Percentiles rank a stretch among this genome's conserved stretches.
Evolutionary conservation across 176 grass and related monocot genomes (phyloP).

Genomic region (Saccharum spontaneum): DNA sequence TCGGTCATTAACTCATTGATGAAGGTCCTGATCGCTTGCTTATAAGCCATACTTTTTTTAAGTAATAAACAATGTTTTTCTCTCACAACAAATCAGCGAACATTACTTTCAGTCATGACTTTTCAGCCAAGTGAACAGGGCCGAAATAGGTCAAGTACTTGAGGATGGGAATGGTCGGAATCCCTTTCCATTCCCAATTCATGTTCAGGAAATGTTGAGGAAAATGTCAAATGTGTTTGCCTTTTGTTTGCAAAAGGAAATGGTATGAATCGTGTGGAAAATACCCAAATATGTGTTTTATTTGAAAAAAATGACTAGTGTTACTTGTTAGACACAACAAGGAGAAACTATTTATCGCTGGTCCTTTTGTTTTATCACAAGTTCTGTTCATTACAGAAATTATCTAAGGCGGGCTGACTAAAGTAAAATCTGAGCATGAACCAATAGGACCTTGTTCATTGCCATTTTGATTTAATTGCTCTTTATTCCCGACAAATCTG

Average conservation of each 20-base stretch:
- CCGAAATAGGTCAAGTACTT: not conserved
- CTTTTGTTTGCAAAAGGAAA: not conserved
- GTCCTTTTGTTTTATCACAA: not conserved
- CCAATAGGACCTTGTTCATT: not conserved
- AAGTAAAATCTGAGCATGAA: not conserved
- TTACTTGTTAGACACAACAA: conserved; percentile 13
- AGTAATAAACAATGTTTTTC: too few relatives aligned
- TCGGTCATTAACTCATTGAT: not conserved
- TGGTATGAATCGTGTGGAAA: not conserved
- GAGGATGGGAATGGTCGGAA: not conserved
- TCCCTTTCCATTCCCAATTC: not conserved
- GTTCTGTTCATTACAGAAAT: not conserved
- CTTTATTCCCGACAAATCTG: not conserved
- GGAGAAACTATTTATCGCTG: not conserved
- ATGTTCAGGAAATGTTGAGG: not conserved
- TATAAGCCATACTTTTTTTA: too few relatives aligned
- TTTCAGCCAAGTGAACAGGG: too few relatives aligned
- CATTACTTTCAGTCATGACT: too few relatives aligned
- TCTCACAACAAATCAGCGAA: too few relatives aligned
- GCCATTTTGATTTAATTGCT: not conserved
- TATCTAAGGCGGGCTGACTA: not conserved
- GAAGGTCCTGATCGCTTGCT: too few relatives aligned
- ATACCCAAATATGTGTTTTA: not conserved
- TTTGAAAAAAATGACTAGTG: not conserved
- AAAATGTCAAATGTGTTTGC: not conserved